These are phyloP conservation scores for Marasmius tenuissimus DNA, from an alignment of 1,284 basidiomycete genomes.

Conservation along the genomic window DNA sequence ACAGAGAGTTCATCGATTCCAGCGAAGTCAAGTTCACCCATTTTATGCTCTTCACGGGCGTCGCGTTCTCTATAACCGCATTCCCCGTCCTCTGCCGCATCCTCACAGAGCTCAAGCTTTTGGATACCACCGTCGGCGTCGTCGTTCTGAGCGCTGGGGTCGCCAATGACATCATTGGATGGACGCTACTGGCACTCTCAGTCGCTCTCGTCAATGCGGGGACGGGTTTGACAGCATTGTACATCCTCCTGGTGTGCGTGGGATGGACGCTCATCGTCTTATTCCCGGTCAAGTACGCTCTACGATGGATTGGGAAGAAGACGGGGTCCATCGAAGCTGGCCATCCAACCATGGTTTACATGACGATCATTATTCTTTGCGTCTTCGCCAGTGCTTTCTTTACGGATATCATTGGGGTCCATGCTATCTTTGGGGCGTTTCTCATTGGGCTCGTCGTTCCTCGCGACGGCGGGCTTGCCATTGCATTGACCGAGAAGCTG, in stretches of 20 bases:
- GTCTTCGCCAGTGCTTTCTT: constrained; percentile 89
- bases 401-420: constrained; percentile 93
- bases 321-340: constrained; percentile 82
- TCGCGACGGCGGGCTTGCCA: constrained; percentile 83
- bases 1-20: constrained; percentile 74
- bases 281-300: constrained; percentile 63
- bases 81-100: constrained; percentile 94
- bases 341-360: constrained; percentile 74
- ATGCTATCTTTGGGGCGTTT: constrained; percentile 92
- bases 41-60: constrained; percentile 93
- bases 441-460: constrained; percentile 90
- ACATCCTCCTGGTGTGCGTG: constrained; percentile 78
- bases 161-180: constrained; percentile 84
- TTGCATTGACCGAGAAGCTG: constrained; percentile 76
- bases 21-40: constrained; percentile 64
- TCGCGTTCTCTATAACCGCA: constrained; percentile 91
- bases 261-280: constrained; percentile 84
- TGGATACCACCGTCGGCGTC: constrained; percentile 92
- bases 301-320: constrained; percentile 73
- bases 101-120: constrained; percentile 76
- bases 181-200: constrained; percentile 78
- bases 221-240: constrained; percentile 74
- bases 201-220: constrained; percentile 89
- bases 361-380: constrained; percentile 76
- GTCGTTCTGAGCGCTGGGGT: constrained; percentile 94